These are phyloP conservation scores for Casuarina glauca DNA, from an alignment of 306 rosid species.

Conservation along the genomic window DNA sequence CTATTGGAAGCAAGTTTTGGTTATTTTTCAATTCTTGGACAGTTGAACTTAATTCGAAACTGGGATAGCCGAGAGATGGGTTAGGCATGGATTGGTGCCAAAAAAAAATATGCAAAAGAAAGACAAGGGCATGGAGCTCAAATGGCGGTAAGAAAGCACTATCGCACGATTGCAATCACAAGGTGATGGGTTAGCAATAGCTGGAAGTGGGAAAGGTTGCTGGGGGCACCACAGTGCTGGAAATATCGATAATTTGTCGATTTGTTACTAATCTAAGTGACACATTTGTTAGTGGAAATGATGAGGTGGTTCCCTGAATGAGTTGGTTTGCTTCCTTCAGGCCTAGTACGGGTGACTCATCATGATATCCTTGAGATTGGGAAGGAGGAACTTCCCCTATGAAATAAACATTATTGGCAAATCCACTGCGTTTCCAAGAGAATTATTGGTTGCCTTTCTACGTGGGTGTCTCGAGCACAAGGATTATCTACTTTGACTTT, in stretches of 20 bases:
- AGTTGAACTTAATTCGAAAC: neutral
- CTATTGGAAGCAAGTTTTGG: neutral
- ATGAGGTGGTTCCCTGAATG: neutral
- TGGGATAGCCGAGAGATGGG: neutral
- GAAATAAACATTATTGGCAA: neutral
- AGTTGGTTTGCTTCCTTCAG: neutral
- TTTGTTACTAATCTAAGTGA: too few relatives aligned
- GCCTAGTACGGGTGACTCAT: neutral
- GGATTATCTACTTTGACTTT: neutral
- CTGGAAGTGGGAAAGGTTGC: neutral
- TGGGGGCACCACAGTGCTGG: neutral
- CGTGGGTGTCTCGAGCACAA: neutral
- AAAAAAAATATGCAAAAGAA: neutral
- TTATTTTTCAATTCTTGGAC: neutral
- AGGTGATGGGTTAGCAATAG: neutral
- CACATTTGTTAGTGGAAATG: neutral
- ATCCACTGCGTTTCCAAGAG: neutral
- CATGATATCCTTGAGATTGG: neutral
- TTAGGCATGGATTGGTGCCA: too few relatives aligned
- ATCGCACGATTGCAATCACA: neutral
- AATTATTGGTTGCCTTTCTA: neutral
- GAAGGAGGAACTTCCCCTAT: neutral
- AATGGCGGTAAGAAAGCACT: neutral
- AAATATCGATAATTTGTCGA: neutral
- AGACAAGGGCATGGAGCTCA: neutral